Evolutionary conservation across 129 eudicot species (phyloP).

Genomic region (Tanacetum coccineum): DNA sequence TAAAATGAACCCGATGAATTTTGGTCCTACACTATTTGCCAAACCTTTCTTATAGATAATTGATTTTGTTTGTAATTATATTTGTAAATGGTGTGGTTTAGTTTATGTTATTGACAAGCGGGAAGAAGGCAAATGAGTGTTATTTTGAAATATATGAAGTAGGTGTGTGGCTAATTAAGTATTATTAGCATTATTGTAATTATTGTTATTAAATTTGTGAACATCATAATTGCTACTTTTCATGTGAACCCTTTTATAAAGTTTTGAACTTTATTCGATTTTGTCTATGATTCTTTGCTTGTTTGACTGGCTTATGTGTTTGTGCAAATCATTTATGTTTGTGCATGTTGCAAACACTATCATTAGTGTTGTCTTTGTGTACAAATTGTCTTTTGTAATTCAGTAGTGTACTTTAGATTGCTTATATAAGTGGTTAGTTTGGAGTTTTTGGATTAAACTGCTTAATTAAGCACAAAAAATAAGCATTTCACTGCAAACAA

Average conservation of each 20-base stretch:
- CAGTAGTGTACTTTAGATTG: no score
- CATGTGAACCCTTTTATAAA: constrained; percentile 19
- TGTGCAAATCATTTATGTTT: constrained; percentile 21
- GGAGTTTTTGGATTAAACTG: no score
- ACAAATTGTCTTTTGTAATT: no score
- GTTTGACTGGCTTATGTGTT: constrained; percentile 27
- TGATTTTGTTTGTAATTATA: no score
- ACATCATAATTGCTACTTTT: constrained; percentile 40
- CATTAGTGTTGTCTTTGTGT: no score
- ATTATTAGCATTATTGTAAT: background rate
- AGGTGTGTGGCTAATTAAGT: constrained; percentile 26
- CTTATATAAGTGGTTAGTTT: no score
- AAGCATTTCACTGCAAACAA: constrained; percentile 20
- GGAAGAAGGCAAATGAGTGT: constrained; percentile 36
- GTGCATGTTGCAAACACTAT: background rate
- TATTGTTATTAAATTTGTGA: constrained; percentile 18
- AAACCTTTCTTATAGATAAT: no score
- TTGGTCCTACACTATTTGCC: no score
- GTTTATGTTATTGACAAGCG: constrained; percentile 17
- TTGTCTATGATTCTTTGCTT: constrained; percentile 36
- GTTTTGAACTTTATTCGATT: constrained; percentile 23
- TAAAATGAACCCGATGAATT: no score
- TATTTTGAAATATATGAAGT: constrained; percentile 42
- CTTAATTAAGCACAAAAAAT: background rate
- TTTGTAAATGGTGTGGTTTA: background rate